Percentiles rank a stretch among this genome's conserved stretches.
Evolutionary conservation across 2,329 filamentous ascomycete species (phyloP).

Genomic region (Gnomoniopsis sp.): DNA sequence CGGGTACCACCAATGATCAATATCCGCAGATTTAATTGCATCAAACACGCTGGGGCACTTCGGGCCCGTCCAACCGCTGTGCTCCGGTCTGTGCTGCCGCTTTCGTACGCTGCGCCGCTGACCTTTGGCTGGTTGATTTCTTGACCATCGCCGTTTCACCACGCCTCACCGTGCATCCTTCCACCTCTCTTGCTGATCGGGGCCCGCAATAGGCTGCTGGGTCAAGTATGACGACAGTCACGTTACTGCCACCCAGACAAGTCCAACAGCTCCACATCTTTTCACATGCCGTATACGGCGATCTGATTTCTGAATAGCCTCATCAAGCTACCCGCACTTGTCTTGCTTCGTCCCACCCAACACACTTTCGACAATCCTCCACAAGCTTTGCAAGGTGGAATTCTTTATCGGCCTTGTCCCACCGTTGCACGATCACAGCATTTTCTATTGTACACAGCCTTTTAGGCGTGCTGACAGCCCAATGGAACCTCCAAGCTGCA

Average conservation of each 20-base stretch:
- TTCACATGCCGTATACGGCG: not conserved
- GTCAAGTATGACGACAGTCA: not conserved
- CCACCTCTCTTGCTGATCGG: no score
- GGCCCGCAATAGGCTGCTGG: no score
- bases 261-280: not conserved
- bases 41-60: not conserved
- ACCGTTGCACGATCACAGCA: not conserved
- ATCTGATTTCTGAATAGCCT: constrained; percentile 9
- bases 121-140: not conserved
- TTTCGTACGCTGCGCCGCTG: not conserved
- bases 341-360: not conserved
- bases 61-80: no score
- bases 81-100: no score
- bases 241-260: not conserved
- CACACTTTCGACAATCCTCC: not conserved
- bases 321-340: not conserved
- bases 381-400: not conserved
- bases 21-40: not conserved
- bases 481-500: not conserved
- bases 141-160: not conserved
- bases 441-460: not conserved
- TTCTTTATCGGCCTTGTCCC: not conserved
- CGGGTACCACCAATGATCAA: not conserved
- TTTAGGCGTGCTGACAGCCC: not conserved
- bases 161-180: not conserved